Base-by-base conservation (phyloP, 2,329 filamentous ascomycete species). In the Alternaria burnsii region DNA sequence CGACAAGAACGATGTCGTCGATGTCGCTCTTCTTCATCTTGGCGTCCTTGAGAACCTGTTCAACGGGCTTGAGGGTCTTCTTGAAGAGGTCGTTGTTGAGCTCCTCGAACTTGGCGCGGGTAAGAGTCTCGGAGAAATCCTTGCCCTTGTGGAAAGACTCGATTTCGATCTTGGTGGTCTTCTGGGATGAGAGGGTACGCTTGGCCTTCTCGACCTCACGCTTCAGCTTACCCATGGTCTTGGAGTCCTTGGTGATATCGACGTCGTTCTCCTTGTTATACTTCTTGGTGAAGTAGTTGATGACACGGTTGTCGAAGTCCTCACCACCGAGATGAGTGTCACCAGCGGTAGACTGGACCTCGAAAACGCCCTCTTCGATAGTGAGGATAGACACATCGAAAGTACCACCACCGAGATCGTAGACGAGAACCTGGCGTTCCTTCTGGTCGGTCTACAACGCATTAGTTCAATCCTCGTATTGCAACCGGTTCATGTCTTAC, bases 151-250 rank as follows among this genome's bases (percentile, higher is more conserved):
- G 91, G 91, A 99, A 97, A 71, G 92, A 90, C 83, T 99, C 95
- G 69, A 99, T 97, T 85, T 98, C 95, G 72, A 97, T 93, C 73
- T 92, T 91, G 71, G 92, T 92, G 69, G 91, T 93, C 89, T 93
- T 94, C 85, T 96, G 93, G 70, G 92, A 95, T 77, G 78, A 97
- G 59, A 99, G 90, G 73, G 94, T 96, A 78, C 95, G 92, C 91
- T 99, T 99, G 84, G 95, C 95, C 89, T 97, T 97, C 84, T 99
- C 95, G 73, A 95, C 94, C 83, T 98, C 95, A 76, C 95, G 94
- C 92, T 98, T 98, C 74, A 99, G 89, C 86, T 98, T 99, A 85
- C 94, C 93, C 94, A 98, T 98, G 71, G 94, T 91, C 91, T 97
- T 97, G 70, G 90, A 84, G 79, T 98, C 93, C 87, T 96, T 96